phyloP scores from a whole-genome alignment of 345 rosid genomes.

The Linum lewisii region DNA sequence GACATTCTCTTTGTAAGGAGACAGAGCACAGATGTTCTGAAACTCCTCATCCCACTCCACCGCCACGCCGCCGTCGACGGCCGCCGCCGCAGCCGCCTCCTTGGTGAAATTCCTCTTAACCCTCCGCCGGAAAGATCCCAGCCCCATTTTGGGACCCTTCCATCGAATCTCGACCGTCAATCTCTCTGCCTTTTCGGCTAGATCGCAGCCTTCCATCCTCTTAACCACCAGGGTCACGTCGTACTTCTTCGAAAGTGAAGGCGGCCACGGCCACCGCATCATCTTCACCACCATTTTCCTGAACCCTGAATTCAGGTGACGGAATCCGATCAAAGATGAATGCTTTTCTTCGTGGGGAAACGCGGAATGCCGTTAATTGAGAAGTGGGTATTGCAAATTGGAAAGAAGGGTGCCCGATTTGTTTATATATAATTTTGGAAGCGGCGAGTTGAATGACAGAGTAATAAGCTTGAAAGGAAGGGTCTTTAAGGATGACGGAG shows the following conservation, averaged over 20 bases:
- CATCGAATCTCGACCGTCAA: slow-evolving; percentile 81
- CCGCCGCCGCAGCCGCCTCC: slow-evolving; percentile 25
- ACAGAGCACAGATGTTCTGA: slow-evolving; percentile 51
- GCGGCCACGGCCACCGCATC: slow-evolving; percentile 99
- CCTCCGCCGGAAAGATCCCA: slow-evolving; percentile 57
- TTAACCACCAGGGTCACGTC: slow-evolving; percentile 56
- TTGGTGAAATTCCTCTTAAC: slow-evolving; percentile 81
- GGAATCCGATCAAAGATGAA: too few species aligned
- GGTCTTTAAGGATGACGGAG: too few species aligned
- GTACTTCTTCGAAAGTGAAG: slow-evolving; percentile 59
- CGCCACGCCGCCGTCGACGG: slow-evolving; percentile 32
- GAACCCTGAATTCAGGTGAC: too few species aligned
- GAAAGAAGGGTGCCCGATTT: too few species aligned
- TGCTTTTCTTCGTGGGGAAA: too few species aligned
- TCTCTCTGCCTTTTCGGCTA: slow-evolving; percentile 21
- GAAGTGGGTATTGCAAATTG: too few species aligned
- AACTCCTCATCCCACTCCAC: slow-evolving; percentile 87
- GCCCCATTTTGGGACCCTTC: slow-evolving; percentile 85
- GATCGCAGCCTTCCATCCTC: slow-evolving; percentile 84
- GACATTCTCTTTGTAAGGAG: slow-evolving; percentile 58
- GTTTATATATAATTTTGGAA: too few species aligned
- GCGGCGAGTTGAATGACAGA: too few species aligned
- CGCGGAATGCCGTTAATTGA: too few species aligned
- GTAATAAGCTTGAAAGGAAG: too few species aligned
- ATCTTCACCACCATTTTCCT: slow-evolving; percentile 77